Conservation (phyloP, 2,329 filamentous ascomycete species). For the Beauveria bassiana region DNA sequence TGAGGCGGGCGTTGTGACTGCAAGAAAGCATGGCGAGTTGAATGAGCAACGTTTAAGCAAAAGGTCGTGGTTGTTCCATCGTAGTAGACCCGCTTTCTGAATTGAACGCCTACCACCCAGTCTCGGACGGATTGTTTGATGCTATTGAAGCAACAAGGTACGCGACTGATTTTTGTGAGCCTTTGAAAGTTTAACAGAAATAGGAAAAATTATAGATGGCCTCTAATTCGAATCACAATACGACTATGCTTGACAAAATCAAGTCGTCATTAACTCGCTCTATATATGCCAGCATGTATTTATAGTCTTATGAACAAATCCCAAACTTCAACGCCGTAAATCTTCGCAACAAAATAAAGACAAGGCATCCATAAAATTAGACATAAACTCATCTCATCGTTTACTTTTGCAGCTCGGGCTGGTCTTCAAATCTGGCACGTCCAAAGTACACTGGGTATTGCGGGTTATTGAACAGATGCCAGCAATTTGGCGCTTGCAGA, state of each 20-base stretch:
- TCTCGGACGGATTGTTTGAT: background rate
- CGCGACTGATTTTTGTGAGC: background rate
- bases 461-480: slow-evolving; percentile 57
- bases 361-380: background rate
- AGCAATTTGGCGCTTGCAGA: slow-evolving; percentile 66
- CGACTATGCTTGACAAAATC: background rate
- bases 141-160: background rate
- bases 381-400: background rate
- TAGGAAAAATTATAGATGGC: background rate
- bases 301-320: background rate
- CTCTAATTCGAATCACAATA: background rate
- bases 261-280: background rate
- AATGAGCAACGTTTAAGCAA: background rate
- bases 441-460: slow-evolving; percentile 30
- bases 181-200: background rate
- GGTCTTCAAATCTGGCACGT: slow-evolving; percentile 32
- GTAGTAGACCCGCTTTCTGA: too few relatives aligned
- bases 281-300: background rate
- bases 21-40: background rate
- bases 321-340: slow-evolving; percentile 7
- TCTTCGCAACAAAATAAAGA: background rate
- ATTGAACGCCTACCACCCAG: background rate
- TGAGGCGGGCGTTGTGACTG: background rate
- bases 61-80: too few relatives aligned
- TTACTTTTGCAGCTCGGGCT: slow-evolving; percentile 19